Percentiles rank a stretch among this genome's conserved stretches.
phyloP scores from a whole-genome alignment of 2,329 filamentous ascomycete species.

The Xylariaceae sp. region DNA sequence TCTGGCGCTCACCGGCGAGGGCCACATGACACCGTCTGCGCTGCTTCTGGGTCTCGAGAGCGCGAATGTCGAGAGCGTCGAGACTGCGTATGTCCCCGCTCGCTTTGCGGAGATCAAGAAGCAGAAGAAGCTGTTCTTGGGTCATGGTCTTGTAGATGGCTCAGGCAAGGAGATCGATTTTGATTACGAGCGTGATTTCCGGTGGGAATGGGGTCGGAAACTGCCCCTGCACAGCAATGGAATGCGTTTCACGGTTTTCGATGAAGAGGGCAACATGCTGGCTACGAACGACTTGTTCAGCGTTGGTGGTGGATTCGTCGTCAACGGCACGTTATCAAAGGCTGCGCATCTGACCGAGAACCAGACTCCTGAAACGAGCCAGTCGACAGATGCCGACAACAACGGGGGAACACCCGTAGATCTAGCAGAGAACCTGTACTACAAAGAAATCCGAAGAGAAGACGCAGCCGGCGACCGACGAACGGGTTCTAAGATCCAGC shows the following conservation, averaged over 20 bases:
- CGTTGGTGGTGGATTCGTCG: constrained; percentile 48
- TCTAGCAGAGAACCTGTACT: constrained; percentile 47
- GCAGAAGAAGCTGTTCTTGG: constrained; percentile 40
- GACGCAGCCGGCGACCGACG: constrained; percentile 43
- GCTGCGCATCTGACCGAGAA: constrained; percentile 25
- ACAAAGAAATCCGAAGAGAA: constrained; percentile 45
- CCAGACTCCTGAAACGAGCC: constrained; percentile 12
- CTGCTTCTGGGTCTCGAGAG: constrained; percentile 46
- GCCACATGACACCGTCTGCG: constrained; percentile 48
- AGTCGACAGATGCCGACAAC: constrained; percentile 23
- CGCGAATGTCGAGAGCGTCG: constrained; percentile 45
- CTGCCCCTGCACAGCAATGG: constrained; percentile 48
- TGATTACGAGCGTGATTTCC: constrained; percentile 45
- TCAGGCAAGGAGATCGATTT: constrained; percentile 44
- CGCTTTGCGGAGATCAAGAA: constrained; percentile 44
- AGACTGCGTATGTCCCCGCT: constrained; percentile 43
- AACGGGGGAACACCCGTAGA: constrained; percentile 39
- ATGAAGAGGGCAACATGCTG: constrained; percentile 41
- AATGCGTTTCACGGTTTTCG: constrained; percentile 48
- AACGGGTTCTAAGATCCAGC: constrained; percentile 38
- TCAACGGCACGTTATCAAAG: constrained; percentile 45
- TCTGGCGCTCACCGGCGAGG: constrained; percentile 46
- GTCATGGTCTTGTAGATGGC: constrained; percentile 36
- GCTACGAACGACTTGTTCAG: constrained; percentile 49
- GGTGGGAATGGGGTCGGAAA: constrained; percentile 48